Evolutionary conservation across 164 flowering plant genomes (phyloP).

Genomic region (Taxillus chinensis): DNA sequence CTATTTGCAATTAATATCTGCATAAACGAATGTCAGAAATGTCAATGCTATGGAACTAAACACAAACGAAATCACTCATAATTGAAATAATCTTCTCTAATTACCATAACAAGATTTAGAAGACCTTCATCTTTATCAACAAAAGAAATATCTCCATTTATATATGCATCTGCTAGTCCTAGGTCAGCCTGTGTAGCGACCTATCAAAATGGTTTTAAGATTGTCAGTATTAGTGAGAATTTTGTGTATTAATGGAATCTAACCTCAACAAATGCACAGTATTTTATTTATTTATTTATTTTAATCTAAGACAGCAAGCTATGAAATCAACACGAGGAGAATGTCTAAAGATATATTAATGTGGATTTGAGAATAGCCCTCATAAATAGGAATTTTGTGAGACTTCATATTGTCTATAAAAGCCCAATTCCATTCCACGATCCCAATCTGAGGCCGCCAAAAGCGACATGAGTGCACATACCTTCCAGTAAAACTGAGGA

Average conservation of each 20-base stretch:
- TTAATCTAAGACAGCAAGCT: too few species aligned
- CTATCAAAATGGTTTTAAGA: constrained; percentile 26
- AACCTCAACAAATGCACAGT: background rate
- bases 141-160: constrained; percentile 80
- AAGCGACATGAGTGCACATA: constrained; percentile 8
- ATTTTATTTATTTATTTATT: too few species aligned
- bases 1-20: constrained; percentile 78
- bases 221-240: background rate
- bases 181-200: constrained; percentile 75
- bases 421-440: too few species aligned
- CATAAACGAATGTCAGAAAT: constrained; percentile 11
- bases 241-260: background rate
- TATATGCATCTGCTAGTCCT: constrained; percentile 95
- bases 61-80: background rate
- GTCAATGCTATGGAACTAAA: constrained; percentile 1
- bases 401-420: too few species aligned
- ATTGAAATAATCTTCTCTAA: background rate
- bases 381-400: too few species aligned
- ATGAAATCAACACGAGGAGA: too few species aligned
- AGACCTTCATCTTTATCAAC: constrained; percentile 77
- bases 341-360: too few species aligned
- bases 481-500: constrained; percentile 96
- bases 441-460: too few species aligned
- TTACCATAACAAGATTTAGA: constrained; percentile 65
- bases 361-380: too few species aligned